Percentiles rank a stretch among this genome's conserved stretches.
Evolutionary conservation across 2,329 filamentous ascomycete genomes (phyloP).

Genomic region (Fonsecaea nubica): DNA sequence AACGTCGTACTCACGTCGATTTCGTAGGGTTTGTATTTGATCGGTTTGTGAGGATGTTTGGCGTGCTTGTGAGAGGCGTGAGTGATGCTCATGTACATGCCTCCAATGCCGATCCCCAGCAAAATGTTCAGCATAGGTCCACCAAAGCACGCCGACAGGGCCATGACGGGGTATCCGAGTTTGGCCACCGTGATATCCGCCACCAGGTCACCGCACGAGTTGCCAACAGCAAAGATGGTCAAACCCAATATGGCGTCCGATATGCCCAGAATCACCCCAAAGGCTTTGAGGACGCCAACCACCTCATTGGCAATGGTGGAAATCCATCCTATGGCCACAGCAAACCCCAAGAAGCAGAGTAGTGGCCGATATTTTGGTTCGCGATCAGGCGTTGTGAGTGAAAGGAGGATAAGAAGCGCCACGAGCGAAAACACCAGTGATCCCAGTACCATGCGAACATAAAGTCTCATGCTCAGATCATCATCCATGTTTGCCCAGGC

Average conservation of each 20-base stretch:
- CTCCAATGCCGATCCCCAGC: slow-evolving; percentile 89
- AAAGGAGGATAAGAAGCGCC: slow-evolving; percentile 69
- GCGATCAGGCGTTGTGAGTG: slow-evolving; percentile 70
- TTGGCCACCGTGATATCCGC: slow-evolving; percentile 93
- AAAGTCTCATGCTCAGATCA: slow-evolving; percentile 50
- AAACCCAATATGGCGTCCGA: slow-evolving; percentile 87
- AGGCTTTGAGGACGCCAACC: slow-evolving; percentile 88
- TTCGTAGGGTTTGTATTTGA: slow-evolving; percentile 76
- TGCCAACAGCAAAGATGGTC: slow-evolving; percentile 95
- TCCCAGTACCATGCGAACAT: slow-evolving; percentile 65
- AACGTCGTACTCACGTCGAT: slow-evolving; percentile 85
- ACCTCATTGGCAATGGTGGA: slow-evolving; percentile 95
- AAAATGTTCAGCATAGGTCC: slow-evolving; percentile 98
- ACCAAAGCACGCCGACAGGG: slow-evolving; percentile 91
- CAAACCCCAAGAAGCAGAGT: slow-evolving; percentile 87
- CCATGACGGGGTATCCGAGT: slow-evolving; percentile 96
- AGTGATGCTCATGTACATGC: slow-evolving; percentile 82
- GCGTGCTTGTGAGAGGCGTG: slow-evolving; percentile 69
- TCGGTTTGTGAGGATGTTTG: slow-evolving; percentile 69
- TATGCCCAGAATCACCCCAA: slow-evolving; percentile 90
- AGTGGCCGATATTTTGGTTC: slow-evolving; percentile 77
- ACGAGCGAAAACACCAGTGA: slow-evolving; percentile 73
- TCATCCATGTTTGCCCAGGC: slow-evolving; percentile 65
- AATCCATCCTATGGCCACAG: slow-evolving; percentile 94
- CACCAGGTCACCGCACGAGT: slow-evolving; percentile 91